phyloP scores from a whole-genome alignment of 164 flowering plant species.

The Sedum album region DNA sequence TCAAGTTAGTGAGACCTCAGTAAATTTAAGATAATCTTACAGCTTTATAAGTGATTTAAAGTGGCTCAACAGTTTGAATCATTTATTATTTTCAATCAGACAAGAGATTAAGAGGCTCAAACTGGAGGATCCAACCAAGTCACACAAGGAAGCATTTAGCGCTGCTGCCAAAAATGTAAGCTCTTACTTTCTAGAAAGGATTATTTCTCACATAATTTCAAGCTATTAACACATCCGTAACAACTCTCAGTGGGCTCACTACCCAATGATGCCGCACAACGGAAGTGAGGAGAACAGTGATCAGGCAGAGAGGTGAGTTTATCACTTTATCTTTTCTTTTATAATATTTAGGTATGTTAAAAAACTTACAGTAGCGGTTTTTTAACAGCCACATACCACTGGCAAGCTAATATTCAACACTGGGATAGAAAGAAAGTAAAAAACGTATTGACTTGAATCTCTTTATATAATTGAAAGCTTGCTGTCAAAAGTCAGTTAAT shows the following conservation, averaged over 20 bases:
- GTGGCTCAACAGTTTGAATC: not conserved
- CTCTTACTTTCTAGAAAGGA: not conserved
- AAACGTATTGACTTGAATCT: not conserved
- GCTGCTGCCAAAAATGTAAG: slow-evolving; percentile 89
- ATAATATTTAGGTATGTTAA: not conserved
- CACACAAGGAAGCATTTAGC: slow-evolving; percentile 91
- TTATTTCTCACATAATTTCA: slow-evolving; percentile 2
- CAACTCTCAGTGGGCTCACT: slow-evolving; percentile 72
- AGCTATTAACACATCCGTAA: slow-evolving; percentile 13
- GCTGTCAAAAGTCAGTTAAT: not conserved
- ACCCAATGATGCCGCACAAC: slow-evolving; percentile 42
- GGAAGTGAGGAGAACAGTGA: slow-evolving; percentile 40
- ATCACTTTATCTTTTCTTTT: not conserved
- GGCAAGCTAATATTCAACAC: not conserved
- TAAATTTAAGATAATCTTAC: not conserved
- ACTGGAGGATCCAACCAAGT: slow-evolving; percentile 55
- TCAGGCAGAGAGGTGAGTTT: slow-evolving; percentile 12
- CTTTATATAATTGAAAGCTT: not conserved
- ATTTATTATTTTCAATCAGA: slow-evolving; percentile 22
- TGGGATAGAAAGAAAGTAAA: not conserved
- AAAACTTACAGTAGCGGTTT: not conserved
- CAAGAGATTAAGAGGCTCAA: slow-evolving; percentile 91
- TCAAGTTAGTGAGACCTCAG: slow-evolving; percentile 39
- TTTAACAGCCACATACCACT: not conserved
- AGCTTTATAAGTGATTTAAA: too few relatives aligned